phyloP scores from a whole-genome alignment of 495 filamentous ascomycete genomes.

The Xylaria curta region DNA sequence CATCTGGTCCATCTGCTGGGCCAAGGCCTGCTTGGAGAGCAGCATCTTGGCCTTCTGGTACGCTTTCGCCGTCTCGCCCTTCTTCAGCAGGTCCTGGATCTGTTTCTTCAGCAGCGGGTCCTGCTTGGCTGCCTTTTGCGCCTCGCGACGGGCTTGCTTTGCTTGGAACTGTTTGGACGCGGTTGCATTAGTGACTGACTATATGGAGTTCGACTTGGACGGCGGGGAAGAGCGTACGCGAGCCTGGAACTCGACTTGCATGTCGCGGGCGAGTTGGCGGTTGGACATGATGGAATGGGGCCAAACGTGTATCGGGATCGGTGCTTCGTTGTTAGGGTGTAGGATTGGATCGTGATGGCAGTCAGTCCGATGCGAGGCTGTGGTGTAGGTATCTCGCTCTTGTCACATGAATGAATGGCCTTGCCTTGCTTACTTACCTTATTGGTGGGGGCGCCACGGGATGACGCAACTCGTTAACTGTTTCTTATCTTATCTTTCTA shows the following conservation, averaged over 20 bases:
- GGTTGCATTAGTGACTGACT: conserved; percentile 6
- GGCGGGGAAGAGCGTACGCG: conserved; percentile 41
- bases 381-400: neutral
- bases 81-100: conserved; percentile 76
- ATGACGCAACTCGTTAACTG: neutral
- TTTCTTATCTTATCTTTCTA: conserved; percentile 5
- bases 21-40: conserved; percentile 60
- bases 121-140: conserved; percentile 81
- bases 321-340: neutral
- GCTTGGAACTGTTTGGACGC: conserved; percentile 70
- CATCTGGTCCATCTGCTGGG: conserved; percentile 60
- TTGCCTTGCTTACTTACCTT: neutral
- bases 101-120: conserved; percentile 82
- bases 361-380: neutral
- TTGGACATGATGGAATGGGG: conserved; percentile 50
- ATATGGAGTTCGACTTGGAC: neutral
- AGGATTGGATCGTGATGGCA: neutral
- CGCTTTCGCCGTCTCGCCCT: conserved; percentile 77
- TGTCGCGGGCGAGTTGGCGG: conserved; percentile 57
- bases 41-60: conserved; percentile 78
- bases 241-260: conserved; percentile 60
- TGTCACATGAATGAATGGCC: neutral
- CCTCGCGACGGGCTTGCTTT: conserved; percentile 82
- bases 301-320: neutral
- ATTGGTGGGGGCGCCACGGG: conserved; percentile 1